Evolutionary conservation across 805 yeast genomes (phyloP), one percentile per base, ranked within the genome.

Genomic region (Blastobotrys parvus): DNA sequence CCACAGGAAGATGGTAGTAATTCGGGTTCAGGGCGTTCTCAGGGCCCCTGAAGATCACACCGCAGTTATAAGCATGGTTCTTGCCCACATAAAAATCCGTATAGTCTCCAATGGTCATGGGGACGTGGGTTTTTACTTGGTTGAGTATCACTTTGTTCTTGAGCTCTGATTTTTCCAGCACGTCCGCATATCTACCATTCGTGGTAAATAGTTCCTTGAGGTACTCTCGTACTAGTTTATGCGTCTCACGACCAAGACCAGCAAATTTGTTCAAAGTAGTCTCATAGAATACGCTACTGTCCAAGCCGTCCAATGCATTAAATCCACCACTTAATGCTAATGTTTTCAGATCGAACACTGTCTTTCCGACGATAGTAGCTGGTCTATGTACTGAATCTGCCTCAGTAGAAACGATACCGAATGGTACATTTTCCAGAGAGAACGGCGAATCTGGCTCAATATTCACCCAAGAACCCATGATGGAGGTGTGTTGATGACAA

Each of bases 11-110:
- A 19, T 54, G 58, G 25, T 46, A 45, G 41, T 50, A 54, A 43
- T 54, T 54, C 18, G 49, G 55, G 17, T 50, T 49, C 13, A 54
- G 43, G 3, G 58, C 58, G 18, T 52, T 50, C 10, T 48, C 43
- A 10, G 53, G 52, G 13, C 46, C 56, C 18, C 58, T 37, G 19
- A 54, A 54, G 5, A 54, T 36, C 13, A 43, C 42, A 4, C 58
- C 56, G 31, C 54, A 51, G 35, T 54, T 54, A 29, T 39, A 46
- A 10, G 58, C 58, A 19, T 54, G 58, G 21, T 54, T 43, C 30
- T 36, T 38, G n/a, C 55, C 51, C 13, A 45, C 56, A 32, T 52
- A 54, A 38, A 54, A 54, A 38, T 54, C 58, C 2, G 58, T 54
- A 25, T 54, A 54, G 35, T 54, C 57, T 5, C 57, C 57, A 39